Percentiles rank a stretch among this genome's conserved stretches.
Conservation (phyloP, 1,139 yeast genomes). For the Debaryomyces robertsiae region DNA sequence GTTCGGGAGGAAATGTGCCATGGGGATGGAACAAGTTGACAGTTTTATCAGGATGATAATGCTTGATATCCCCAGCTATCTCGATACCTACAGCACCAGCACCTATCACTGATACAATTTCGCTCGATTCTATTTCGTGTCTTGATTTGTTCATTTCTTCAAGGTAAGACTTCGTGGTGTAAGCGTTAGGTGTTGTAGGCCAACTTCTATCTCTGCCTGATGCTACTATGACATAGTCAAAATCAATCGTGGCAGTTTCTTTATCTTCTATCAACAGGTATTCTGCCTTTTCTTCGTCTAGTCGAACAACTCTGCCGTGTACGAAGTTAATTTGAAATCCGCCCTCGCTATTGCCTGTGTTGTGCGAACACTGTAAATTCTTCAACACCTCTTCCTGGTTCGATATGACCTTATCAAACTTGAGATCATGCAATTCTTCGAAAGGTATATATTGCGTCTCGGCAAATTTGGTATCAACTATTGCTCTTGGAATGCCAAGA, state of each 20-base stretch:
- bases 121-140: conserved; percentile 19
- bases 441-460: conserved; percentile 35
- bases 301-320: conserved; percentile 32
- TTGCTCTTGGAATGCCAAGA: conserved; percentile 46
- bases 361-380: neutral
- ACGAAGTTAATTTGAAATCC: conserved; percentile 28
- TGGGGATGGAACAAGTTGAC: conserved; percentile 38
- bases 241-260: conserved; percentile 25
- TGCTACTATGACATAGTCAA: conserved; percentile 45
- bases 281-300: conserved; percentile 22
- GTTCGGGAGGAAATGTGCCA: conserved; percentile 34
- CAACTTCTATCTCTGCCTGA: conserved; percentile 47
- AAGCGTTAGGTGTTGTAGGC: conserved; percentile 50
- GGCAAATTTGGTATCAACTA: conserved; percentile 46
- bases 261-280: conserved; percentile 17
- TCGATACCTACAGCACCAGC: conserved; percentile 49
- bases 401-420: conserved; percentile 25
- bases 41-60: conserved; percentile 26
- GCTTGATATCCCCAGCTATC: conserved; percentile 40
- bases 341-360: conserved; percentile 8
- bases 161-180: conserved; percentile 23
- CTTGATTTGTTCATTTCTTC: conserved; percentile 30
- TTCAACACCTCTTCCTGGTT: conserved; percentile 16
- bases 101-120: conserved; percentile 34
- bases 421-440: conserved; percentile 25